Base-by-base conservation (phyloP, 345 rosid species). In the Cardamine chenopodiifolia region DNA sequence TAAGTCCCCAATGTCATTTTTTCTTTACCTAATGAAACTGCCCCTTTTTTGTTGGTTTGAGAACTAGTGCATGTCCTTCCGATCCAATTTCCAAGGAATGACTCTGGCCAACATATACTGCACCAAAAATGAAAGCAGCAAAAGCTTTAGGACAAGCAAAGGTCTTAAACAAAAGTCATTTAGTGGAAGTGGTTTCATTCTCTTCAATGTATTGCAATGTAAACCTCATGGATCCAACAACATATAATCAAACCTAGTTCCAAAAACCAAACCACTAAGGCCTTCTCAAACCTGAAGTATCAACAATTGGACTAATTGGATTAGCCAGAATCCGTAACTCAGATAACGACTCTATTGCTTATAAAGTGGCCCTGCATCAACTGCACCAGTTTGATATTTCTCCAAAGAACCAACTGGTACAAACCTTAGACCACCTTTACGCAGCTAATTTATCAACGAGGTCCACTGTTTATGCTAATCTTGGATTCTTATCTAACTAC, bases 21-120 rank as follows among this genome's bases (percentile, higher is more conserved):
- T 20, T 14, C 29, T 67, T 23, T 14, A 49, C 74, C 79, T 69
- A 61, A 52, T 31, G 26, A 35, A 61, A 68, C 74, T 23, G 56
- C 61, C 29, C 23, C 26, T 28, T 39, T 48, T 7, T 53, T 4
- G 37, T 31, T 12, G 25, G 25, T 23, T 23, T 23, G 25, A 66
- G 50, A 73, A 48, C 47, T 61, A 60, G 49, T 22, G 56, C 65
- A 52, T 17, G 31, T 68, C 64, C 74, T 53, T 57, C 73, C 23
- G 71, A 60, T 67, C 37, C 47, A 75, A 35, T 25, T 35, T 57
- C 42, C 78, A 66, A 58, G 68, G 34, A 19, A 61, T 76, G 58
- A 53, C 47, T 58, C 67, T 74, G 62, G 55, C n/a, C 62, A 44
- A 62, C 9, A 42, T 37, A 50, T 19, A 19, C 79, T 75, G 79